Evolutionary conservation across 768 basidiomycete species (phyloP), one percentile per base, ranked within the genome.

Genomic region (Suillus subalutaceus): DNA sequence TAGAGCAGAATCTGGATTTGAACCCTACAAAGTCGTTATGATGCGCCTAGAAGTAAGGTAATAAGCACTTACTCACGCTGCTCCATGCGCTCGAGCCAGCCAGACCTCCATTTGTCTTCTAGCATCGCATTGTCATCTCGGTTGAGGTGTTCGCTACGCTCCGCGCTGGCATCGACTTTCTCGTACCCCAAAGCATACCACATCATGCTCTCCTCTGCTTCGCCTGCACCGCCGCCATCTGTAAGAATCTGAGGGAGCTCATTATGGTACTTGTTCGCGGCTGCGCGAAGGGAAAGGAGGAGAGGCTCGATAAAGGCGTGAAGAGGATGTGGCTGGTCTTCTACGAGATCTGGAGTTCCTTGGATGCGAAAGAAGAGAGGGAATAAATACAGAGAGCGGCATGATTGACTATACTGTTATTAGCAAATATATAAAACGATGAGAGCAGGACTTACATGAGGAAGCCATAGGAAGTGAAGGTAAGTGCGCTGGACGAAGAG

Each of bases 401-500:
- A 91, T 89, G 57, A 92, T 85, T 3, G 90, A 89, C 92, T 94
- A 67, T 23, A 10, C 23, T 32, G 16, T 40, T 53, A 69, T 63
- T 65, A 63, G 59, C 44, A 46, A 23, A 60, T 46, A 56, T 65
- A 65, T 60, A 46, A 66, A 40, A 48, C 53, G 56, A 38, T 61
- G 65, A 8, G 46, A 57, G n/a, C 6, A 64, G 23, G 32, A 70
- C 76, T 62, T 69, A 91, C 91, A 79, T 92, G 85, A 56, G 91
- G 91, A 52, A 92, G 82, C 90, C 91, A 93, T 8, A 93, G 81
- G 69, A 89, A 91, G 70, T 92, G 90, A 55, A 90, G 83, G 74
- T 92, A 93, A 4, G 82, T 87, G n/a, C 88, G 81, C 3, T 80
- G 81, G 30, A 89, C 82, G 71, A 83, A 88, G 67, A 89, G 84